phyloP scores from a whole-genome alignment of 148 eudicot genomes.

The Diospyros kaki region DNA sequence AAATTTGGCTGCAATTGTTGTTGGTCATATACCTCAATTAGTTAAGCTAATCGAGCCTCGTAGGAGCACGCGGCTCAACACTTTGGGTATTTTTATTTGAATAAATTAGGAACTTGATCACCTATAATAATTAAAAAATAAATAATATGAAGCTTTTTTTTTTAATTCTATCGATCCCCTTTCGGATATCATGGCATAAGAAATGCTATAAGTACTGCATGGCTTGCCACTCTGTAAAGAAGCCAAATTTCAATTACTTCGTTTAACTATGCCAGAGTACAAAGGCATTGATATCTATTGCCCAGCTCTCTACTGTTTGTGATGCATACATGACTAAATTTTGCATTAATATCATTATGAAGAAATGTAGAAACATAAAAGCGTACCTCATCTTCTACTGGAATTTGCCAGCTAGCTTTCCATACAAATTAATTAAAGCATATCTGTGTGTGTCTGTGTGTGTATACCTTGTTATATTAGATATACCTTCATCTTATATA shows the following conservation, averaged over 20 bases:
- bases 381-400: too few relatives aligned
- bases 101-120: background rate
- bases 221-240: conserved; percentile 15
- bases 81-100: background rate
- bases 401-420: too few relatives aligned
- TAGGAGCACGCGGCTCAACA: background rate
- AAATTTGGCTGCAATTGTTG: too few relatives aligned
- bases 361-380: too few relatives aligned
- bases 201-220: conserved; percentile 1
- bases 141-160: background rate
- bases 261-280: background rate
- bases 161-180: background rate
- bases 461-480: too few relatives aligned
- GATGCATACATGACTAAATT: background rate
- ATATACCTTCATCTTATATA: too few relatives aligned
- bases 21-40: too few relatives aligned
- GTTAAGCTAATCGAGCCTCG: background rate
- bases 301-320: background rate
- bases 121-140: background rate
- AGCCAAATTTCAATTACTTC: conserved; percentile 10
- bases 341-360: too few relatives aligned
- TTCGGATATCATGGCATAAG: background rate
- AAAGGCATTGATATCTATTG: background rate
- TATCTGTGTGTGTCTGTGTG: too few relatives aligned
- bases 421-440: too few relatives aligned